Evolutionary conservation across 1,284 basidiomycete species (phyloP).

Genomic region (Wallemia hederae): DNA sequence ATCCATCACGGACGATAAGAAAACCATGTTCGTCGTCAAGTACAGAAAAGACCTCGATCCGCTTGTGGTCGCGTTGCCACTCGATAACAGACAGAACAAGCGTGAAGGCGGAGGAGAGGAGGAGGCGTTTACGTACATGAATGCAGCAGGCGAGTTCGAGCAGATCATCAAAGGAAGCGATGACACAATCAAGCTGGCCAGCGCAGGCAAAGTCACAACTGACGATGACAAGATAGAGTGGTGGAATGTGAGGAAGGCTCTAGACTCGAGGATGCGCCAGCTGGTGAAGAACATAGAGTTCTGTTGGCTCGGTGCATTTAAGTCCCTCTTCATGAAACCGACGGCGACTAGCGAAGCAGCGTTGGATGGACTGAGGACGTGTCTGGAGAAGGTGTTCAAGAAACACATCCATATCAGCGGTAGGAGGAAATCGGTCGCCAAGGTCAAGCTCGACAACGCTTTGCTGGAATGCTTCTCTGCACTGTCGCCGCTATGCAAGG

Average conservation of each 20-base stretch:
- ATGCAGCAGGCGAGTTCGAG: conserved; percentile 39
- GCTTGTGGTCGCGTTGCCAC: conserved; percentile 59
- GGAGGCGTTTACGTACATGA: conserved; percentile 39
- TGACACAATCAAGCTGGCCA: conserved; percentile 41
- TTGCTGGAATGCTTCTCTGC: conserved; percentile 63
- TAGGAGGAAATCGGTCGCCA: conserved; percentile 27
- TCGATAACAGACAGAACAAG: conserved; percentile 38
- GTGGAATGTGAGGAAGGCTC: conserved; percentile 50
- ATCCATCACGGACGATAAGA: conserved; percentile 48
- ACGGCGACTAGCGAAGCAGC: conserved; percentile 21
- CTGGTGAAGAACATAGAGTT: conserved; percentile 66
- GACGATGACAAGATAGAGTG: conserved; percentile 36
- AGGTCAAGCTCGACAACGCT: conserved; percentile 29
- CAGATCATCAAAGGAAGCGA: conserved; percentile 54
- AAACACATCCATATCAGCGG: conserved; percentile 28
- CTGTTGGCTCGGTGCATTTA: conserved; percentile 91
- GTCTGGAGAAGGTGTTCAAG: conserved; percentile 45
- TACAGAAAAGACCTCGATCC: conserved; percentile 34
- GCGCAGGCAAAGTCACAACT: conserved; percentile 31
- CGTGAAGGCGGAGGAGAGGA: conserved; percentile 46
- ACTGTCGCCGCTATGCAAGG: conserved; percentile 44
- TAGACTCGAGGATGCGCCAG: conserved; percentile 46
- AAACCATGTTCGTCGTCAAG: conserved; percentile 54
- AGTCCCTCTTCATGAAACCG: conserved; percentile 42
- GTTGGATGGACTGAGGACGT: conserved; percentile 27